Evolutionary conservation across 352 stramenopile genomes (phyloP), one percentile per base, ranked within the genome.

Genomic region (Globisporangium iwayamae): DNA sequence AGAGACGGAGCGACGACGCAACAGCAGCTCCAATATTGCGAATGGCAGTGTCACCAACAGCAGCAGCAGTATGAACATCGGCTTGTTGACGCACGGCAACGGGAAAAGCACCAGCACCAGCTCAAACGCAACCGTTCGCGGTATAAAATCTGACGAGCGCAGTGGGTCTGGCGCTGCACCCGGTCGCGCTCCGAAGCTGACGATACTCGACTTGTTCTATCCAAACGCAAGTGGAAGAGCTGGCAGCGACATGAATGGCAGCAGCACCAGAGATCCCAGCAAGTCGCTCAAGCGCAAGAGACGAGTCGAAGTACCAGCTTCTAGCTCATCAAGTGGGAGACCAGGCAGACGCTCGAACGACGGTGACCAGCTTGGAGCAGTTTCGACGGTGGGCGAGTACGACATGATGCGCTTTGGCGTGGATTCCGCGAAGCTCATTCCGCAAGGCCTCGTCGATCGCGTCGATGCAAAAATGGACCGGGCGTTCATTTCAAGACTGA

Each of bases 381-480:
- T 4, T 6, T 34, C 28, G 39, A 39, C 34, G 20, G 34, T 16
- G 39, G 67, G 2, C 4, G 71, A 85, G 11, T 71, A 89, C 41
- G 81, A 91, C 62, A 60, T 88, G 62, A 63, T 89, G 34, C 58
- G 78, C 2, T 92, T 90, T 66, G 80, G 81, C n/a, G 81, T 94
- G 6, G 83, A 94, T 59, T 67, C 70, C 30, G 71, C 80, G 47
- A 92, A 91, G 60, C 73, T 96, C 18, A 82, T 96, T 11, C 87
- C 87, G 0, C 85, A 93, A 41, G 87, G 87, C 14, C 83, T 96
- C 30, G 86, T 93, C 2, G 85, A 96, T 52, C 81, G 81, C n/a
- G 82, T 96, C 28, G 87, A 96, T 58, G 66, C 68, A 1, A 73
- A 81, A 60, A 78, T 93, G 63, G 80, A 72, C 45, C 75, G 71